These are phyloP conservation scores for Pulveroboletus ravenelii DNA, from an alignment of 768 basidiomycete species.

Conservation along the genomic window DNA sequence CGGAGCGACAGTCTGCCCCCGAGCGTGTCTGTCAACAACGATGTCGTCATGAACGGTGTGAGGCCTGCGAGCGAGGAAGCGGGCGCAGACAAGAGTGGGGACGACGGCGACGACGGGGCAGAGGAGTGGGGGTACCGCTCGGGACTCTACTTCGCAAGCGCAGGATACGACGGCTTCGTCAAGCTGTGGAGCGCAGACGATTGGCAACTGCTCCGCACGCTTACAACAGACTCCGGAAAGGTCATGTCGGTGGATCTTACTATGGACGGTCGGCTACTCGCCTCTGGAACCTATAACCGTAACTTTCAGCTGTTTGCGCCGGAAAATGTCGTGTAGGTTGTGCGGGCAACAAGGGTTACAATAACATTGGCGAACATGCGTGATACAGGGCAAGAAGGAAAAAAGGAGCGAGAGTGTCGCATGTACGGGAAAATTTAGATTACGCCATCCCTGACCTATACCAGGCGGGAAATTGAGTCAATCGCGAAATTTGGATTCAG, in stretches of 20 bases:
- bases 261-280: slow-evolving; percentile 76
- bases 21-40: slow-evolving; percentile 39
- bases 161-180: slow-evolving; percentile 93
- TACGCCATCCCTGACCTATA: slow-evolving; percentile 38
- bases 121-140: slow-evolving; percentile 80
- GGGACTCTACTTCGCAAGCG: slow-evolving; percentile 88
- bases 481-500: slow-evolving; percentile 9
- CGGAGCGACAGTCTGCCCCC: slow-evolving; percentile 50
- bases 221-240: slow-evolving; percentile 95
- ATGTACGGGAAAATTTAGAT: slow-evolving; percentile 29
- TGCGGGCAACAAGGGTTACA: slow-evolving; percentile 16
- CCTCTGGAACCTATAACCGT: slow-evolving; percentile 87
- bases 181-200: slow-evolving; percentile 98
- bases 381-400: slow-evolving; percentile 31
- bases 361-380: slow-evolving; percentile 9
- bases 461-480: slow-evolving; percentile 19
- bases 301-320: slow-evolving; percentile 92
- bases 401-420: slow-evolving; percentile 2
- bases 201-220: slow-evolving; percentile 85
- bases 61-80: slow-evolving; percentile 32
- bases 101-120: slow-evolving; percentile 23
- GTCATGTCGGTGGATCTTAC: slow-evolving; percentile 97
- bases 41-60: slow-evolving; percentile 49
- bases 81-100: slow-evolving; percentile 23
- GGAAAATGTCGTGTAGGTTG: slow-evolving; percentile 47